Percentiles rank a stretch among this genome's conserved stretches.
Evolutionary conservation across 257 asterid genomes (phyloP).

Genomic region (Gentiana macrophylla): DNA sequence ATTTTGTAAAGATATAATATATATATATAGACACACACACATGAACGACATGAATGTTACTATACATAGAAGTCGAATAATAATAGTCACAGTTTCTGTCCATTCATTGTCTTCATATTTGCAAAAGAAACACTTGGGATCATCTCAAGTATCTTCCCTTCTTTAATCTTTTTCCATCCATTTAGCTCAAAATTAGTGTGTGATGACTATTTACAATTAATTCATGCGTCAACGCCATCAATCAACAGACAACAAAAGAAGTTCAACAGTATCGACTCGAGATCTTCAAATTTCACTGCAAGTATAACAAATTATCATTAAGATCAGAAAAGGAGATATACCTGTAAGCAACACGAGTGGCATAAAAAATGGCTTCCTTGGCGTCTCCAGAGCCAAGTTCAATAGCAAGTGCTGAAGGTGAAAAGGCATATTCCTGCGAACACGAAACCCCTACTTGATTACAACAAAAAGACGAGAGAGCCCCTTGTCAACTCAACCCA

Average conservation of each 20-base stretch:
- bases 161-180: too few species aligned
- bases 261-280: neutral
- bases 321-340: conserved; percentile 7
- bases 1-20: too few species aligned
- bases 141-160: too few species aligned
- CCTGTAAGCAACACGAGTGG: conserved; percentile 96
- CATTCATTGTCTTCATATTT: too few species aligned
- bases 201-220: too few species aligned
- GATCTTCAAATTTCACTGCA: neutral
- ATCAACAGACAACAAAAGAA: conserved; percentile 3
- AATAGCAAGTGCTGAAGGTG: conserved; percentile 83
- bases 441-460: conserved; percentile 11
- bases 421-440: conserved; percentile 85
- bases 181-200: too few species aligned
- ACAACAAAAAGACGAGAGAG: neutral
- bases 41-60: too few species aligned
- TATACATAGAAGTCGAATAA: too few species aligned
- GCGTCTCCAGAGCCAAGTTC: conserved; percentile 93
- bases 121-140: too few species aligned
- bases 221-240: neutral
- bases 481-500: neutral
- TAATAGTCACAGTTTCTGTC: too few species aligned
- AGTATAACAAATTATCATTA: neutral
- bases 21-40: too few species aligned
- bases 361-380: conserved; percentile 66